These are phyloP conservation scores for Ophiosphaerella herpotricha DNA, from an alignment of 2,329 filamentous ascomycete species.

Conservation along the genomic window DNA sequence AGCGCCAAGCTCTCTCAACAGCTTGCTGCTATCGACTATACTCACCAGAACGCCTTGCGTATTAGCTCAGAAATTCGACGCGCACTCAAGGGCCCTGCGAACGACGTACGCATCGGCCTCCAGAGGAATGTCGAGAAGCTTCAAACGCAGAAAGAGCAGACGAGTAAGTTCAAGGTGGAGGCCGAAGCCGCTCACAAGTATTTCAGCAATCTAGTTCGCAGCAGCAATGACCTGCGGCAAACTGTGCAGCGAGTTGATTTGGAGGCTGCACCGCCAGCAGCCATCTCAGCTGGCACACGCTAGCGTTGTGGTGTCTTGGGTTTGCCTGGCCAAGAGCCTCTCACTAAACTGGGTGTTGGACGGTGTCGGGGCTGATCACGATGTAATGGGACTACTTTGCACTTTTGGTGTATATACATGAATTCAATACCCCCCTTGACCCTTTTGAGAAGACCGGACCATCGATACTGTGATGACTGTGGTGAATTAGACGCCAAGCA, in stretches of 20 bases:
- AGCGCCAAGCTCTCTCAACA: constrained; percentile 82
- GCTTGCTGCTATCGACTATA: constrained; percentile 84
- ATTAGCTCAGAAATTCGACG: constrained; percentile 86
- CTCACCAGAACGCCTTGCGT: constrained; percentile 82
- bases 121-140: constrained; percentile 86
- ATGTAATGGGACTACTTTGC: constrained; percentile 13
- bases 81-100: constrained; percentile 84
- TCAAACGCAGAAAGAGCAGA: constrained; percentile 76
- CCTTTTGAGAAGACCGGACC: constrained; percentile 6
- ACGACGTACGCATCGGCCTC: constrained; percentile 81
- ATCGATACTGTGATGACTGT: not conserved
- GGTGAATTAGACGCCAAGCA: constrained; percentile 8
- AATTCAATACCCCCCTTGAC: constrained; percentile 43
- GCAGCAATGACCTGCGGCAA: constrained; percentile 55
- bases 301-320: constrained; percentile 7
- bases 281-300: constrained; percentile 37
- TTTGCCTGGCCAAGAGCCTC: too few relatives aligned
- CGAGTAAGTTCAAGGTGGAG: constrained; percentile 77
- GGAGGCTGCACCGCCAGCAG: constrained; percentile 54
- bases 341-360: constrained; percentile 18
- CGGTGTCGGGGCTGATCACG: constrained; percentile 17
- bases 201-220: constrained; percentile 81
- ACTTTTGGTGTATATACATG: constrained; percentile 32
- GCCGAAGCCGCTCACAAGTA: constrained; percentile 88
- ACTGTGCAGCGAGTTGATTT: constrained; percentile 58